Percentiles rank a stretch among this genome's conserved stretches.
These are phyloP conservation scores for Sarocladiaceae sp. DNA, from an alignment of 2,329 filamentous ascomycete species.

Conservation along the genomic window DNA sequence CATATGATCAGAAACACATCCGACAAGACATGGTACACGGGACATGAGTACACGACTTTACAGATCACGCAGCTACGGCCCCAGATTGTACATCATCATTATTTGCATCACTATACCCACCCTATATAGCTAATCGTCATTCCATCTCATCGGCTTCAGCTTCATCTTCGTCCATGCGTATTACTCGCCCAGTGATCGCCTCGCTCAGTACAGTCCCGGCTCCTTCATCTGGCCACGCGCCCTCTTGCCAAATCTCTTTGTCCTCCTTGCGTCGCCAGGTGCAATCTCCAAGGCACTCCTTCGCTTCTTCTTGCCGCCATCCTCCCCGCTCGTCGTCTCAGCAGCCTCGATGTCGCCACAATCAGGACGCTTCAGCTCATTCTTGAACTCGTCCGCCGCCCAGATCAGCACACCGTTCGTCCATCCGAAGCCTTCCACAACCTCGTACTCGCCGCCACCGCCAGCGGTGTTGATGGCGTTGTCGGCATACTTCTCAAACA, in stretches of 20 bases:
- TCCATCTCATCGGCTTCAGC: no score
- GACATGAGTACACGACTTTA: no score
- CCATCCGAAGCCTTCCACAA: slow-evolving; percentile 67
- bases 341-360: slow-evolving; percentile 45
- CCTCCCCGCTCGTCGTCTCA: slow-evolving; percentile 6
- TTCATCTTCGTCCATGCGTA: no score
- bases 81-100: no score
- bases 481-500: slow-evolving; percentile 66
- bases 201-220: background rate
- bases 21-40: no score
- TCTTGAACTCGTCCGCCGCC: slow-evolving; percentile 56
- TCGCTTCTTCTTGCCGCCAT: slow-evolving; percentile 7
- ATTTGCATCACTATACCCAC: no score
- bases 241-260: slow-evolving; percentile 13
- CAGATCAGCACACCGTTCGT: slow-evolving; percentile 63
- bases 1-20: no score
- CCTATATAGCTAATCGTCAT: no score
- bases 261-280: slow-evolving; percentile 10
- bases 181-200: background rate
- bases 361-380: slow-evolving; percentile 47
- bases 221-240: background rate
- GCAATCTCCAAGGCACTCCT: slow-evolving; percentile 11
- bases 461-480: slow-evolving; percentile 54
- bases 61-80: no score
- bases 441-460: slow-evolving; percentile 61